Evolutionary conservation across 768 basidiomycete genomes (phyloP).

Genomic region (Russula virescens): DNA sequence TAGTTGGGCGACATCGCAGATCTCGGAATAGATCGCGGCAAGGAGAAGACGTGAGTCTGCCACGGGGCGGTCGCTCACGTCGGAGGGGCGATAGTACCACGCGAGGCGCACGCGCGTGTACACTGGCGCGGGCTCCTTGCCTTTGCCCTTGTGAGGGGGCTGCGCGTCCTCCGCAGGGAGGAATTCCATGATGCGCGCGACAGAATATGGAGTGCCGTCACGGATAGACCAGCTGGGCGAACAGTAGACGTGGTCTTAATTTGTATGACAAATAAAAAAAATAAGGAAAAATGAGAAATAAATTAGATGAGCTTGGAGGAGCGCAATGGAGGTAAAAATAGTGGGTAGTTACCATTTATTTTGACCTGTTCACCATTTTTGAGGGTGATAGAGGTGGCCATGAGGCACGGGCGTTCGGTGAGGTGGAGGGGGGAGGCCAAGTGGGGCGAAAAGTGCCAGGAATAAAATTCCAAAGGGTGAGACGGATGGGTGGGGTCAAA

Average conservation of each 20-base stretch:
- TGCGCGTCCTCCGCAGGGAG: constrained; percentile 68
- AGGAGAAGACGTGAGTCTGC: constrained; percentile 88
- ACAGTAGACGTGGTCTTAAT: constrained; percentile 91
- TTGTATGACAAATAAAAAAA: constrained; percentile 7
- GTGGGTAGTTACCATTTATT: constrained; percentile 65
- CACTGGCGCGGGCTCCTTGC: constrained; percentile 53
- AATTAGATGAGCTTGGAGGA: constrained; percentile 29
- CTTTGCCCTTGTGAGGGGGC: constrained; percentile 46
- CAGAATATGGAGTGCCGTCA: constrained; percentile 92
- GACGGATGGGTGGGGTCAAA: neutral
- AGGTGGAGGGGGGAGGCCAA: constrained; percentile 21
- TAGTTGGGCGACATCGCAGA: constrained; percentile 91
- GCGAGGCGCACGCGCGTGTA: constrained; percentile 85
- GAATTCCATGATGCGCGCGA: constrained; percentile 97
- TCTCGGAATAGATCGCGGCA: constrained; percentile 94
- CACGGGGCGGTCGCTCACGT: constrained; percentile 88
- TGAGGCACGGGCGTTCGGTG: constrained; percentile 31
- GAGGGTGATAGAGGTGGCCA: constrained; percentile 51
- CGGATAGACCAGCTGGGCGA: constrained; percentile 88
- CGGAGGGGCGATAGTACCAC: constrained; percentile 95
- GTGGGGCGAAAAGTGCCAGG: constrained; percentile 2
- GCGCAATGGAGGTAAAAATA: constrained; percentile 19
- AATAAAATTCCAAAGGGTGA: constrained; percentile 11
- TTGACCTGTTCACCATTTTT: constrained; percentile 81
- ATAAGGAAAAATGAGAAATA: constrained; percentile 3